Evolutionary conservation across 2,329 filamentous ascomycete genomes (phyloP).

Genomic region (Fusarium sterilihyphosum): DNA sequence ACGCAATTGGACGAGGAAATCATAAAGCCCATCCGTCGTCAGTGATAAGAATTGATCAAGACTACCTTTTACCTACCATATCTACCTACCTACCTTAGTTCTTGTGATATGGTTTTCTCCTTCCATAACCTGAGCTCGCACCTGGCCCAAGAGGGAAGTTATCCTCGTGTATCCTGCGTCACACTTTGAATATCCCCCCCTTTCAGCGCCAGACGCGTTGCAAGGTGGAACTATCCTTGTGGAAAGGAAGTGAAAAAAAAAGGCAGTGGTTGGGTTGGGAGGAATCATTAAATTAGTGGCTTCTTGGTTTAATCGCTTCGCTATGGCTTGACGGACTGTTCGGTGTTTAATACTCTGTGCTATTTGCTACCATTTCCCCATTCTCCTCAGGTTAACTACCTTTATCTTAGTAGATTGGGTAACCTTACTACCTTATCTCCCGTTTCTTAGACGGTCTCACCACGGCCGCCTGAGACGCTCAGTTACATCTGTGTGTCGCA

Average conservation of each 20-base stretch:
- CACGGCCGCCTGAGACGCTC: neutral
- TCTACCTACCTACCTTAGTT: neutral
- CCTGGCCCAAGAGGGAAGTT: conserved; percentile 21
- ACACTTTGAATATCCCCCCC: neutral
- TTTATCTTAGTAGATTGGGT: neutral
- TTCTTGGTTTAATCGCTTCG: neutral
- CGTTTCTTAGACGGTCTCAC: neutral
- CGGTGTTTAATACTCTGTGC: neutral
- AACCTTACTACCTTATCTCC: neutral
- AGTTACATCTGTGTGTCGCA: neutral
- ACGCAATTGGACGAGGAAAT: neutral
- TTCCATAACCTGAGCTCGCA: neutral
- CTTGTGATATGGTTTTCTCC: neutral
- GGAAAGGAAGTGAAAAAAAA: neutral
- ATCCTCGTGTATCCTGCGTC: conserved; percentile 19
- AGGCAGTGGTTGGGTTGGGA: neutral
- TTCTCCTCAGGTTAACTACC: neutral
- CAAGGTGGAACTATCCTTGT: conserved; percentile 2
- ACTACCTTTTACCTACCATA: neutral
- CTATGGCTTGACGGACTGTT: neutral
- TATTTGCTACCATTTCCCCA: neutral
- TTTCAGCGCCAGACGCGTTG: neutral
- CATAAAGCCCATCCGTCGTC: neutral
- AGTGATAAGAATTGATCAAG: neutral
- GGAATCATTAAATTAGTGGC: neutral